A percentile compares a stretch with the other conserved stretches of the same genome.
phyloP scores from a whole-genome alignment of 306 rosid species.

The Cucumis melo region DNA sequence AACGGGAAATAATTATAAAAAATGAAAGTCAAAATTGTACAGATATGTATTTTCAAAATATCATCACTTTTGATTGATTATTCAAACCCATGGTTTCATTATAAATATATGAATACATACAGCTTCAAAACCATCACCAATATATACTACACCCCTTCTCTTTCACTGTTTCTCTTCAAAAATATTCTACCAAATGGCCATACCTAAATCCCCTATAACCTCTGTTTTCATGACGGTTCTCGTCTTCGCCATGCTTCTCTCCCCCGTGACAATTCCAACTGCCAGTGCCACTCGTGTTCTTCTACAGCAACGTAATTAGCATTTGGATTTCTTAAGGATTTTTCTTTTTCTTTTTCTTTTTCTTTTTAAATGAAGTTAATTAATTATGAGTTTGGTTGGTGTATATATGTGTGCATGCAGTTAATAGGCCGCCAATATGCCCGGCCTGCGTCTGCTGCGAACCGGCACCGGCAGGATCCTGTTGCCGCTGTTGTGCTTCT shows the following conservation, averaged over 20 bases:
- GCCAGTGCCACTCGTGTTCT: constrained; percentile 12
- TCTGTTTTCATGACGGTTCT: constrained; percentile 17
- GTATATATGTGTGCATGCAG: neutral
- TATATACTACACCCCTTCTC: neutral
- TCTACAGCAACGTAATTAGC: neutral
- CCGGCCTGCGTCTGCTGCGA: constrained; percentile 35
- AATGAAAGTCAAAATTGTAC: neutral
- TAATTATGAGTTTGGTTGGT: neutral
- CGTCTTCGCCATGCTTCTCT: constrained; percentile 19
- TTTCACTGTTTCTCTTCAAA: neutral
- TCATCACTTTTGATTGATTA: neutral
- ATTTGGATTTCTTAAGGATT: too few species aligned
- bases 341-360: neutral
- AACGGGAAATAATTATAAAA: neutral
- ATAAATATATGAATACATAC: neutral
- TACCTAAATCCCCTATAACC: constrained; percentile 1
- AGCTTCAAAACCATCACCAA: neutral
- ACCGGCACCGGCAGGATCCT: constrained; percentile 26
- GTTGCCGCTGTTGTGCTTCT: constrained; percentile 37
- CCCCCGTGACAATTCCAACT: constrained; percentile 10
- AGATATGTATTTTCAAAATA: too few species aligned
- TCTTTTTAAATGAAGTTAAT: too few species aligned
- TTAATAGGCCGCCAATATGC: constrained; percentile 15
- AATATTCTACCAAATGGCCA: neutral
- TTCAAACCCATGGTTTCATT: neutral